Conservation (phyloP, 768 basidiomycete genomes). For the Rhizopogon vinicolor region DNA sequence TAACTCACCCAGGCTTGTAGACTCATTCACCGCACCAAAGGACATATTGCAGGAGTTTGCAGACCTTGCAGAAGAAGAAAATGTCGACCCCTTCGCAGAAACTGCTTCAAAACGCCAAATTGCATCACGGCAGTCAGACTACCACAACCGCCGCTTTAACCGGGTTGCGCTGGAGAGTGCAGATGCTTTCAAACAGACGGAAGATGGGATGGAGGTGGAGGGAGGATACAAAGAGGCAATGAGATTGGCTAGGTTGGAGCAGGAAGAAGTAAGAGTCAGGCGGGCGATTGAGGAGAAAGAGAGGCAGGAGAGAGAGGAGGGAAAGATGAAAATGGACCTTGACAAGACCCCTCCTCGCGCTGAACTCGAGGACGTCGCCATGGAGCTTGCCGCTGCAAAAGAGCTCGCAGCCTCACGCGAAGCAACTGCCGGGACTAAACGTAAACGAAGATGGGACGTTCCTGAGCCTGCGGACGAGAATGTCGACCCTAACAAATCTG, state of each 20-base stretch:
- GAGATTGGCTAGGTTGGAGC: slow-evolving; percentile 85
- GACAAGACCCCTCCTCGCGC: slow-evolving; percentile 89
- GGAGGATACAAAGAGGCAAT: slow-evolving; percentile 97
- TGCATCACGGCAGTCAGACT: slow-evolving; percentile 89
- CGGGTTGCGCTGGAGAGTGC: slow-evolving; percentile 78
- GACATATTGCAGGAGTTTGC: slow-evolving; percentile 93
- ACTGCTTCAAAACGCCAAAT: slow-evolving; percentile 93
- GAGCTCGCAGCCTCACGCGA: slow-evolving; percentile 36
- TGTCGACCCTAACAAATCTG: slow-evolving; percentile 53
- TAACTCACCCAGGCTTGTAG: slow-evolving; percentile 68
- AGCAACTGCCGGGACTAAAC: slow-evolving; percentile 48
- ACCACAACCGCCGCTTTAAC: slow-evolving; percentile 88
- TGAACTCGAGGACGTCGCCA: slow-evolving; percentile 69
- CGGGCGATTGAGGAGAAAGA: slow-evolving; percentile 88
- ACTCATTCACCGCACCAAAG: slow-evolving; percentile 91
- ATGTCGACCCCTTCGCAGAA: slow-evolving; percentile 88
- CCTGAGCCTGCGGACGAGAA: slow-evolving; percentile 59
- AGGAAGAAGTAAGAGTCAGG: slow-evolving; percentile 84
- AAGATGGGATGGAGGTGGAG: slow-evolving; percentile 67
- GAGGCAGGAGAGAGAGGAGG: slow-evolving; percentile 67
- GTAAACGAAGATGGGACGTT: slow-evolving; percentile 82
- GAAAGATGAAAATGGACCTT: slow-evolving; percentile 75
- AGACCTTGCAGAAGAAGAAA: slow-evolving; percentile 89
- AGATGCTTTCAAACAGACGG: slow-evolving; percentile 67
- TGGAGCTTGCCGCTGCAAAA: slow-evolving; percentile 54